phyloP scores from a whole-genome alignment of 169 alveolate genomes.

The Plasmodium coatneyi region DNA sequence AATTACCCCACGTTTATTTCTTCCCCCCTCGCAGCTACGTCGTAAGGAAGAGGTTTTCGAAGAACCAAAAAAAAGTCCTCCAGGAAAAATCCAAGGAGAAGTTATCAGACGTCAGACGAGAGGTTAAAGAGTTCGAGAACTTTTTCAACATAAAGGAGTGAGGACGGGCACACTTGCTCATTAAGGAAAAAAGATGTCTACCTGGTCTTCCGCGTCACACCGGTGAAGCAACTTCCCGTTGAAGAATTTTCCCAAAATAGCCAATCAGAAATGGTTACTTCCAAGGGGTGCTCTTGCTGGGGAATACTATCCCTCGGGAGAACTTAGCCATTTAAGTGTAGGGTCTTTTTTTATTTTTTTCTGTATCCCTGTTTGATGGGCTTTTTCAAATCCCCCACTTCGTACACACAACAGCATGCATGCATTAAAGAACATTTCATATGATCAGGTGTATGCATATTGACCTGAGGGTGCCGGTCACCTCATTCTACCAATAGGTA shows the following conservation, averaged over 20 bases:
- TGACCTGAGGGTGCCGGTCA: not conserved
- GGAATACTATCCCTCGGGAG: not conserved
- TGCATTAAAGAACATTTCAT: not conserved
- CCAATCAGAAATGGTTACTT: not conserved
- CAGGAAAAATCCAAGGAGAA: slow-evolving; percentile 35
- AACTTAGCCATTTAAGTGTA: not conserved
- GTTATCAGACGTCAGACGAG: slow-evolving; percentile 16
- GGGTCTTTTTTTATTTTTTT: not conserved
- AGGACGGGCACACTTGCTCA: not conserved
- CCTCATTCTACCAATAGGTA: not conserved
- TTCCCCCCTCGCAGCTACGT: slow-evolving; percentile 31
- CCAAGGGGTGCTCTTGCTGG: not conserved
- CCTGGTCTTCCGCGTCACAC: not conserved
- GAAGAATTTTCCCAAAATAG: not conserved
- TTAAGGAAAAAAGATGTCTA: not conserved
- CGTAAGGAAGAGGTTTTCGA: slow-evolving; percentile 62
- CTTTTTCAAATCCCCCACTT: not conserved
- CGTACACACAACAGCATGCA: not conserved
- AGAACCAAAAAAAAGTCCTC: slow-evolving; percentile 43
- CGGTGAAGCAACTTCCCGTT: not conserved
- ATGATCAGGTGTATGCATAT: not conserved
- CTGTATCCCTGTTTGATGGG: not conserved
- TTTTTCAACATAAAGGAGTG: slow-evolving; percentile 31
- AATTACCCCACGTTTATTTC: not conserved
- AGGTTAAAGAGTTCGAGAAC: slow-evolving; percentile 39